Evolutionary conservation across 176 grass and related monocot genomes (phyloP), one percentile per base, ranked within the genome.

Genomic region (Carex myosuroides): DNA sequence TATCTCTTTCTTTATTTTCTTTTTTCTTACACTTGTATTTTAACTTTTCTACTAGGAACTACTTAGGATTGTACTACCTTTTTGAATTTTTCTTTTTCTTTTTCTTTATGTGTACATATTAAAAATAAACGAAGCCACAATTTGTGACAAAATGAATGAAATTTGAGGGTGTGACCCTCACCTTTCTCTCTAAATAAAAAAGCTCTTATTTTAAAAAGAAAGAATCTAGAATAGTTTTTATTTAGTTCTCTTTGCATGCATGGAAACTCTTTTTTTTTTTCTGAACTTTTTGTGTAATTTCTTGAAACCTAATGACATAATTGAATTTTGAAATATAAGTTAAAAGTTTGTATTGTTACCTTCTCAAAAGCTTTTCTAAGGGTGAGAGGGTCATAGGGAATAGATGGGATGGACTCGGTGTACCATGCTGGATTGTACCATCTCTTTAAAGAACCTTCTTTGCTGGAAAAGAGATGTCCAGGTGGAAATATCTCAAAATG

Each of bases 341-440:
- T 39, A 39, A 37, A 5, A 69, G 66, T 69, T 41, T 72, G 17
- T 22, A 21, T 0, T 72, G 69, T 85, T 81, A 91, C 92, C 83
- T 94, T 92, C 35, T 97, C 94, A 13, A 97, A 94, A 6, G 94
- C 92, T 29, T 84, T 85, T 52, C 94, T 83, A 3, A 97, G 85
- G 16, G 71, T 79, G n/a, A 90, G 66, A 8, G 92, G 85, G 24
- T 94, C 85, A 26, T 90, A 97, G 1, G 85, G 87, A 29, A 82
- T 65, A 0, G 89, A 85, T 8, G 90, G 94, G 63, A 90, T 85
- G 18, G 29, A 72, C 79, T 92, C 90, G 0, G 84, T 54, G 84
- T 79, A 94, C 92, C 94, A 97, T 0, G 79, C 71, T 1, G 94
- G 94, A 58, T 88, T 97, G 84, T 97, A 97, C 94, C 94, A 97